A percentile compares a stretch with the other conserved stretches of the same genome.
These are phyloP conservation scores for Lomentospora prolificans DNA, from an alignment of 2,329 filamentous ascomycete genomes.

Conservation along the genomic window DNA sequence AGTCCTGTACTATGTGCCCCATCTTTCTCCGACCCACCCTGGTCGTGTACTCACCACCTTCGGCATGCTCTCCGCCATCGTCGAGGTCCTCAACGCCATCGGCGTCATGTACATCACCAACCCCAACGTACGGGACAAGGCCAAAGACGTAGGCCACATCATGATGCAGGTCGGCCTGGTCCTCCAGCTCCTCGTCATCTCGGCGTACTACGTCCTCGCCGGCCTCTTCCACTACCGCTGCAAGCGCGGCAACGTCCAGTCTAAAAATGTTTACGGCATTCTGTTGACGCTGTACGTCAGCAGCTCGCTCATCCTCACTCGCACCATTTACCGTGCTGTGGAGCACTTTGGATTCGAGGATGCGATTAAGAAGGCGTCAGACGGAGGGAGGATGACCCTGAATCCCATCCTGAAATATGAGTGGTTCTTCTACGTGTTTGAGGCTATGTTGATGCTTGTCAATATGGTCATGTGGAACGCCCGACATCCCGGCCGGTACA, in stretches of 20 bases:
- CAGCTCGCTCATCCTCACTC: constrained; percentile 26
- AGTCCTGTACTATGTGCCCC: constrained; percentile 52
- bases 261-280: background rate
- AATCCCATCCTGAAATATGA: constrained; percentile 28
- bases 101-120: constrained; percentile 31
- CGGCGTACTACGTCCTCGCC: constrained; percentile 32
- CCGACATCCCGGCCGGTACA: constrained; percentile 29
- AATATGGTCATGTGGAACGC: constrained; percentile 34
- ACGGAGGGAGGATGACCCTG: background rate
- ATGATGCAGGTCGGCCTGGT: constrained; percentile 31
- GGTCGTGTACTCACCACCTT: constrained; percentile 35
- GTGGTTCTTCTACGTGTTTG: constrained; percentile 37
- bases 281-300: constrained; percentile 23
- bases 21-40: constrained; percentile 43
- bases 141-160: constrained; percentile 23
- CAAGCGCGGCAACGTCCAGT: constrained; percentile 10
- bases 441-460: constrained; percentile 30
- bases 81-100: constrained; percentile 36
- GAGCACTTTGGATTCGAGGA: constrained; percentile 36
- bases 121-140: constrained; percentile 17
- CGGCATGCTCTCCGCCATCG: constrained; percentile 30
- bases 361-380: constrained; percentile 9
- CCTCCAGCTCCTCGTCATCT: constrained; percentile 38
- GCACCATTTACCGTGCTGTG: constrained; percentile 44
- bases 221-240: constrained; percentile 33